Percentiles rank a stretch among this genome's conserved stretches.
These are phyloP conservation scores for Diplodia intermedia DNA, from an alignment of 2,329 filamentous ascomycete species.

Conservation along the genomic window DNA sequence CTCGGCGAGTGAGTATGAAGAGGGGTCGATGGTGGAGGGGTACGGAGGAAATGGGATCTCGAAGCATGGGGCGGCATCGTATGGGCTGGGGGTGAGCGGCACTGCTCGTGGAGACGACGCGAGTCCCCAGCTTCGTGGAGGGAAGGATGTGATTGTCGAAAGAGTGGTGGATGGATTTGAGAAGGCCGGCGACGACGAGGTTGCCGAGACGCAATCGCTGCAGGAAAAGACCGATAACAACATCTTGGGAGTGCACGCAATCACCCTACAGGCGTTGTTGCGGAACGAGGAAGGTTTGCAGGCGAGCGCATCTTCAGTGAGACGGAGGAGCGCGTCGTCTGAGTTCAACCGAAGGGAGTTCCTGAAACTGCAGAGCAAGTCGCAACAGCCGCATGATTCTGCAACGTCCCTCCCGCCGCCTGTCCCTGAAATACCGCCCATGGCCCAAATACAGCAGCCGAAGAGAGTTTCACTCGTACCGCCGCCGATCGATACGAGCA, in stretches of 20 bases:
- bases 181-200: background rate
- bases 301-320: conserved; percentile 16
- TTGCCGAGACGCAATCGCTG: conserved; percentile 14
- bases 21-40: background rate
- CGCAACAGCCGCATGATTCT: conserved; percentile 1
- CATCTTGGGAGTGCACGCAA: conserved; percentile 33
- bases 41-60: no score
- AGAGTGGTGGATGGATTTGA: conserved; percentile 11
- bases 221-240: conserved; percentile 25
- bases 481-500: conserved; percentile 28
- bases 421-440: conserved; percentile 1
- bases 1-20: conserved; percentile 10
- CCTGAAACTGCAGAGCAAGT: conserved; percentile 1
- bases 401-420: conserved; percentile 13
- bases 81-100: background rate
- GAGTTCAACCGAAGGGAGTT: conserved; percentile 12
- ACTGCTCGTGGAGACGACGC: background rate
- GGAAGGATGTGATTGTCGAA: background rate
- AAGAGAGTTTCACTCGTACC: conserved; percentile 23
- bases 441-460: conserved; percentile 19
- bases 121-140: background rate
- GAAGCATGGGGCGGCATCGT: background rate
- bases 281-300: conserved; percentile 29
- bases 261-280: conserved; percentile 33
- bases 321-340: conserved; percentile 23